phyloP scores from a whole-genome alignment of 805 yeast genomes.

The Spencermartinsiella europaea region DNA sequence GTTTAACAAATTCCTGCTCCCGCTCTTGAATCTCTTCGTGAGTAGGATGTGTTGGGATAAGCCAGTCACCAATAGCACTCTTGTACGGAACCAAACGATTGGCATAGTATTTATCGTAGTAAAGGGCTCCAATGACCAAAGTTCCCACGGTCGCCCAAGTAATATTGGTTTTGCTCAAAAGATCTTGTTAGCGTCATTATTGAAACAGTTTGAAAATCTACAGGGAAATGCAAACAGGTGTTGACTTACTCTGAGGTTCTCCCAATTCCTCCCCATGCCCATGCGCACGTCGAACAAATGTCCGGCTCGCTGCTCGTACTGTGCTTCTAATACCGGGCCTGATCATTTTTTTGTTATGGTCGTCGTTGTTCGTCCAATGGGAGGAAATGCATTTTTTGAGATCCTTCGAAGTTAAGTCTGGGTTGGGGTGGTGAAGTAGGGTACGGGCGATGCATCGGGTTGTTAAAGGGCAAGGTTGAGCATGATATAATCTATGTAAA shows the following conservation, averaged over 20 bases:
- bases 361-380: neutral
- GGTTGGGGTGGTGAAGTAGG: neutral
- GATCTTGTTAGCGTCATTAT: neutral
- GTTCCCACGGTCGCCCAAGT: slow-evolving; percentile 7
- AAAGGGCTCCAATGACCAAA: slow-evolving; percentile 16
- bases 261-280: slow-evolving; percentile 4
- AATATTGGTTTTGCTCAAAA: slow-evolving; percentile 3
- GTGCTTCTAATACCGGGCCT: neutral
- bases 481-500: no score
- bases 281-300: slow-evolving; percentile 14
- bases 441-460: neutral
- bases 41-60: slow-evolving; percentile 16
- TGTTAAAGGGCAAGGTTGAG: no score
- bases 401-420: no score
- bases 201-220: no score
- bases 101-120: slow-evolving; percentile 15
- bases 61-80: slow-evolving; percentile 20
- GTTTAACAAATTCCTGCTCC: slow-evolving; percentile 10
- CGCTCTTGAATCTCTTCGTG: slow-evolving; percentile 11
- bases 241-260: neutral
- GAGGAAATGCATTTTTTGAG: neutral
- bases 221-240: no score
- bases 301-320: neutral
- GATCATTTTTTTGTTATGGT: neutral
- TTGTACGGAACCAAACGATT: slow-evolving; percentile 5